A percentile compares a stretch with the other conserved stretches of the same genome.
Evolutionary conservation across 768 basidiomycete species (phyloP).

Genomic region (Strobilomyces confusus): DNA sequence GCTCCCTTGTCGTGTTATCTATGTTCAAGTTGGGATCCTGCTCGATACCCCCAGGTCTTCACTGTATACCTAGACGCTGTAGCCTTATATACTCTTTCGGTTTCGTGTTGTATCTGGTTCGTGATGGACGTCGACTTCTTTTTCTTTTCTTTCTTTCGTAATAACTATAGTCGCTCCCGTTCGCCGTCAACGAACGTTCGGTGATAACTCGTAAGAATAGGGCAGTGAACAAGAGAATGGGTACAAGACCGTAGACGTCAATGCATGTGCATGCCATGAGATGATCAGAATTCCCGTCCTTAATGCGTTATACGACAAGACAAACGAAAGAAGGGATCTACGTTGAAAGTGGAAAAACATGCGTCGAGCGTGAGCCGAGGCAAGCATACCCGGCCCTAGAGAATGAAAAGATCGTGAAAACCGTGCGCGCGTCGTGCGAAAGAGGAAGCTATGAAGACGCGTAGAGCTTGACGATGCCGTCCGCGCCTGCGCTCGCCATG

Average conservation of each 20-base stretch:
- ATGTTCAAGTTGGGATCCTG: conserved; percentile 6
- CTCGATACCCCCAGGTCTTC: conserved; percentile 16
- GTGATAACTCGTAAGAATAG: background rate
- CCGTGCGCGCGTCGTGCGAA: background rate
- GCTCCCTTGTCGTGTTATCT: conserved; percentile 1
- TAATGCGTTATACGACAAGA: conserved; percentile 20
- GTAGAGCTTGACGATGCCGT: conserved; percentile 90
- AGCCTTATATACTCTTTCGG: conserved; percentile 29
- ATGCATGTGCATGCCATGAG: conserved; percentile 7
- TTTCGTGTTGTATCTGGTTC: background rate
- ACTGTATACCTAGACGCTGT: conserved; percentile 38
- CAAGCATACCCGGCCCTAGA: conserved; percentile 10
- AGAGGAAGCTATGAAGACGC: conserved; percentile 57
- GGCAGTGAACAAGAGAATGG: background rate
- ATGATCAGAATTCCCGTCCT: conserved; percentile 26
- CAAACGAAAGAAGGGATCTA: conserved; percentile 9
- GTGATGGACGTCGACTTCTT: background rate
- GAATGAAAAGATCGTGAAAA: background rate
- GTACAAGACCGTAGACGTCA: conserved; percentile 4
- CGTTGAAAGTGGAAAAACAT: background rate
- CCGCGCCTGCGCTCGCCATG: conserved; percentile 93
- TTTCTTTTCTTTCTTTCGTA: background rate
- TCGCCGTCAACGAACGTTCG: background rate
- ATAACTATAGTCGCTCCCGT: background rate
- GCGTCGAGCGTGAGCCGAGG: conserved; percentile 12